A percentile compares a stretch with the other conserved stretches of the same genome.
Conservation (phyloP, 371 early-diverging fungal genomes). For the Lichtheimia ornata region DNA sequence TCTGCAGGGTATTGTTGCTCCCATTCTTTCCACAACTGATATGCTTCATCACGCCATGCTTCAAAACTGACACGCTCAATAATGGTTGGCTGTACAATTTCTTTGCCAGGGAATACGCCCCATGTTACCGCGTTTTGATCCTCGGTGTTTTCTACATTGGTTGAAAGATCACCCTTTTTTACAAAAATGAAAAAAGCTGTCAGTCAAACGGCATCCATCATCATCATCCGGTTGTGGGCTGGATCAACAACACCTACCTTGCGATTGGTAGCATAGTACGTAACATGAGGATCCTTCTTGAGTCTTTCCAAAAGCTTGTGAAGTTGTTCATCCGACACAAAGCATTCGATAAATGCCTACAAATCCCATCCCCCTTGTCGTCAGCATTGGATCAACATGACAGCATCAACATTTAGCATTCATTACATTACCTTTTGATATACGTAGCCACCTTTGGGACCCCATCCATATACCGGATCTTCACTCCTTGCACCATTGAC, state of each 20-base stretch:
- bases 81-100: slow-evolving; percentile 93
- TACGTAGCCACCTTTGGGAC: slow-evolving; percentile 89
- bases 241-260: slow-evolving; percentile 40
- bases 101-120: slow-evolving; percentile 96
- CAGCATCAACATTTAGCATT: background rate
- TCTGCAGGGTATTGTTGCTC: slow-evolving; percentile 68
- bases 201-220: background rate
- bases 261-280: slow-evolving; percentile 87
- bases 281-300: slow-evolving; percentile 63
- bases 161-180: slow-evolving; percentile 66
- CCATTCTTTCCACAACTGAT: slow-evolving; percentile 92
- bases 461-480: slow-evolving; percentile 90
- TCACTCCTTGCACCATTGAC: slow-evolving; percentile 85
- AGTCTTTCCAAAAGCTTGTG: slow-evolving; percentile 47
- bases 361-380: background rate
- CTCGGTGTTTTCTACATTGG: slow-evolving; percentile 59
- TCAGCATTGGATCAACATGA: background rate
- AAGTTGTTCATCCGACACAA: slow-evolving; percentile 60
- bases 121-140: slow-evolving; percentile 88
- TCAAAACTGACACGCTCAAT: slow-evolving; percentile 88
- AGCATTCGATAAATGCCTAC: slow-evolving; percentile 78
- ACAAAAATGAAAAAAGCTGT: slow-evolving; percentile 12
- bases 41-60: slow-evolving; percentile 92
- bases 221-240: background rate
- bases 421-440: slow-evolving; percentile 85